Evolutionary conservation across 73 alveolate genomes (phyloP), one percentile per base, ranked within the genome.

Genomic region (Durusdinium trenchii): DNA sequence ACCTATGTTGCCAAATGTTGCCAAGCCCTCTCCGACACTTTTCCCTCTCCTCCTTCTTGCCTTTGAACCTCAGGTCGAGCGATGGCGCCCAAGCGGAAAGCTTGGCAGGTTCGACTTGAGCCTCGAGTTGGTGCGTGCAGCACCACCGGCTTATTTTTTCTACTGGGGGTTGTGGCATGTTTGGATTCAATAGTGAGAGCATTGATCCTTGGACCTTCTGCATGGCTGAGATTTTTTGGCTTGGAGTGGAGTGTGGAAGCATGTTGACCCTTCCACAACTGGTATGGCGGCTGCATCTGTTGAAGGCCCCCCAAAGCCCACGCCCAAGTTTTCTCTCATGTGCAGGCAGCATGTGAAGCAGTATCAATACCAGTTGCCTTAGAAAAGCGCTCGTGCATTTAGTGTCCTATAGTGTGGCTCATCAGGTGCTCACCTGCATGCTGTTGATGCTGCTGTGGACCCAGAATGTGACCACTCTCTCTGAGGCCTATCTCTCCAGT

Each of bases 51-150:
- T 23, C 73, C 30, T 60, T 23, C 73, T 32, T 32, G 73, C 3
- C 4, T 23, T 32, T 60, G 73, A 60, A 32, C n/a, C 73, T 32
- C 30, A 32, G 73, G 30, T 32, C 18, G n/a, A 60, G 73, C 73
- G 64, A 78, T 78, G 89, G 89, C 45, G 16, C 73, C n/a, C 30
- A 78, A 78, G 62, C 89, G 64, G 42, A 78, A 78, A 45, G 89
- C 89, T 42, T 78, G 89, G 89, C 89, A 78, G 38, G 64, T 18
- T 4, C 89, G 89, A 40, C 47, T 78, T 12, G 89, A 78, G 89
- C 45, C 40, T 1, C 42, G 6, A 16, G 62, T 3, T 46, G 62
- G 46, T 4, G 64, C 6, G 38, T 57, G 32, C 32, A 61, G 89
- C 46, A 43, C 43, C 16, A 46, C 89, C 30, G 89, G 89, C 89